A percentile compares a stretch with the other conserved stretches of the same genome.
phyloP scores from a whole-genome alignment of 2,329 filamentous ascomycete species.

The Lasiodiplodia citricola region DNA sequence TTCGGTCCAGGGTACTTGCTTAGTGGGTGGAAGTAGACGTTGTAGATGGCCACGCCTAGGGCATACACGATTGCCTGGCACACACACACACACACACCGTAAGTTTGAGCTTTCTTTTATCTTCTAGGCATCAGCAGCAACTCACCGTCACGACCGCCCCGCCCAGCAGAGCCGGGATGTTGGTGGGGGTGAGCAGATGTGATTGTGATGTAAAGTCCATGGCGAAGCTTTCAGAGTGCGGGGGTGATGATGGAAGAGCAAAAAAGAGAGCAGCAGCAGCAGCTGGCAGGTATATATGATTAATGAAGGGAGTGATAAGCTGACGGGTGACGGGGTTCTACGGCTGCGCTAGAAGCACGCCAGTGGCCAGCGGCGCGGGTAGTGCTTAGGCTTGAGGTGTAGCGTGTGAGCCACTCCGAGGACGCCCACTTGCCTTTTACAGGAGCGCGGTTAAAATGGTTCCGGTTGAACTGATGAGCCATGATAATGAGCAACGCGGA shows the following conservation, averaged over 20 bases:
- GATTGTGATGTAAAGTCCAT: neutral
- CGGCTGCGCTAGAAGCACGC: neutral
- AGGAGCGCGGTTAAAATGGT: neutral
- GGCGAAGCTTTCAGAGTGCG: neutral
- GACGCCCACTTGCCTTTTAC: neutral
- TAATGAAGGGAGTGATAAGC: neutral
- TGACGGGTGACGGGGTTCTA: neutral
- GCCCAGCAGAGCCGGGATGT: slow-evolving; percentile 9
- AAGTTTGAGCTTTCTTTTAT: neutral
- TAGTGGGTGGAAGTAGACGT: slow-evolving; percentile 51
- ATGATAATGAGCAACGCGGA: neutral
- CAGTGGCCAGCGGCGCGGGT: neutral
- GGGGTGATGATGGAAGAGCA: neutral
- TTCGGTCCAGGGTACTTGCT: slow-evolving; percentile 51
- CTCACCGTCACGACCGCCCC: slow-evolving; percentile 9
- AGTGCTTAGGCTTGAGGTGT: neutral
- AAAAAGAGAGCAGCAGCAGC: neutral
- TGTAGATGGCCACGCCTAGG: slow-evolving; percentile 39
- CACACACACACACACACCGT: no score
- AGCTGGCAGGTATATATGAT: neutral
- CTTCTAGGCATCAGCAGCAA: neutral
- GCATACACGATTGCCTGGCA: slow-evolving; percentile 27
- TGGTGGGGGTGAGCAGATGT: neutral
- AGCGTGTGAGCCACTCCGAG: neutral
- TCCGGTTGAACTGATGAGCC: no score